Percentiles rank a stretch among this genome's conserved stretches.
Evolutionary conservation across 176 grass and related monocot genomes (phyloP).

Genomic region (Oryza glaberrima): DNA sequence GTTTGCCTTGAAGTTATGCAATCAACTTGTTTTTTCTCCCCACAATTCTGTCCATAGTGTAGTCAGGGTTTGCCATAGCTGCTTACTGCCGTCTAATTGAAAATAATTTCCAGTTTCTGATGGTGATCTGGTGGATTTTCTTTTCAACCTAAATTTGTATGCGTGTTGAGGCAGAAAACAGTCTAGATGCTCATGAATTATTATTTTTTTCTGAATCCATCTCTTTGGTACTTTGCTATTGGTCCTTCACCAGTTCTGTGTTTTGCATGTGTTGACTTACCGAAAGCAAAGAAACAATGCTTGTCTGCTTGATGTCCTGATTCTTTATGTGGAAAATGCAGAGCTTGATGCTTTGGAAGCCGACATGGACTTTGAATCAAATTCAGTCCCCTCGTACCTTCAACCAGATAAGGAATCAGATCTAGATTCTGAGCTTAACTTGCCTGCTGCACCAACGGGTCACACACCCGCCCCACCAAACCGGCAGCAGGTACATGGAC

Average conservation of each 20-base stretch:
- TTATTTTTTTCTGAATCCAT: not conserved
- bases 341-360: conserved; percentile 98
- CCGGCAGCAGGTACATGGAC: conserved; percentile 35
- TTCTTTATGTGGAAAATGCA: conserved; percentile 54
- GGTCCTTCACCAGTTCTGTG: not conserved
- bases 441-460: conserved; percentile 75
- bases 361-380: conserved; percentile 78
- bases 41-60: not conserved
- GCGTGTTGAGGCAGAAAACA: not conserved
- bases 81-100: not conserved
- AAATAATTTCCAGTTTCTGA: not conserved
- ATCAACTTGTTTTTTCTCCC: not conserved
- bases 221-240: not conserved
- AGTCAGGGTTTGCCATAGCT: not conserved
- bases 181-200: not conserved
- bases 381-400: conserved; percentile 90
- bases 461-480: conserved; percentile 44
- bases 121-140: not conserved
- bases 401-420: conserved; percentile 83
- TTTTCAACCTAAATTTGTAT: not conserved
- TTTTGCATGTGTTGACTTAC: not conserved
- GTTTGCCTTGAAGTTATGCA: not conserved
- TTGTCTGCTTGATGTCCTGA: conserved; percentile 20
- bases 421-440: conserved; percentile 65
- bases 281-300: not conserved